Conservation (phyloP, 2,329 filamentous ascomycete genomes). For the Ramularia collo-cygni region DNA sequence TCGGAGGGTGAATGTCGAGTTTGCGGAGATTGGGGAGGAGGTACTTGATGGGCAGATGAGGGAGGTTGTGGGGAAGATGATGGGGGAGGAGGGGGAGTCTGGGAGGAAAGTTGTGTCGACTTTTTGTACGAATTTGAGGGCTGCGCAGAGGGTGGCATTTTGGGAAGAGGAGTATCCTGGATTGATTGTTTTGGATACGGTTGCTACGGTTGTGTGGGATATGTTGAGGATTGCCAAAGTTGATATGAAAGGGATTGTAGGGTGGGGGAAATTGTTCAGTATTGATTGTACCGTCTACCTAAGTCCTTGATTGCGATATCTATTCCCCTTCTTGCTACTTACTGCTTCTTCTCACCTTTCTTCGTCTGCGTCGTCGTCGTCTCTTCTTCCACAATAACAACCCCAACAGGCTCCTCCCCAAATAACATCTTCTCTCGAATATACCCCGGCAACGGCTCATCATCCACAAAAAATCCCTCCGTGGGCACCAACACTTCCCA, state of each 20-base stretch:
- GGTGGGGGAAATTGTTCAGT: constrained; percentile 33
- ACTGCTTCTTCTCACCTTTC: too few species aligned
- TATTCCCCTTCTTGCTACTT: too few species aligned
- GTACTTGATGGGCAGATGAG: constrained; percentile 26
- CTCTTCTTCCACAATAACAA: too few species aligned
- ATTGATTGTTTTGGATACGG: constrained; percentile 37
- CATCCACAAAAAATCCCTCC: constrained; percentile 20
- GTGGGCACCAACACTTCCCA: constrained; percentile 18
- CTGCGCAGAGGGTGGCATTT: constrained; percentile 32
- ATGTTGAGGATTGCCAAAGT: constrained; percentile 32
- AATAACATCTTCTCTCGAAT: constrained; percentile 11
- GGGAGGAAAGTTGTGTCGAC: constrained; percentile 32
- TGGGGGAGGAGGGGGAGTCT: too few species aligned
- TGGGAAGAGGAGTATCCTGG: constrained; percentile 33
- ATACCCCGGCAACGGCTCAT: constrained; percentile 15
- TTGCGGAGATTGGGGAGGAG: constrained; percentile 32
- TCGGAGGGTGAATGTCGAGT: constrained; percentile 33
- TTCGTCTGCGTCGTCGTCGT: too few species aligned
- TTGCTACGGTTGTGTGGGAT: constrained; percentile 38
- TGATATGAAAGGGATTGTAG: constrained; percentile 19
- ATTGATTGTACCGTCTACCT: too few species aligned
- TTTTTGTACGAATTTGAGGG: constrained; percentile 41
- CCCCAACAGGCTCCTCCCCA: constrained; percentile 10
- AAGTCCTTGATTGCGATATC: too few species aligned
- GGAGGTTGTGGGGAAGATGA: constrained; percentile 18